These are phyloP conservation scores for Biscutella laevigata DNA, from an alignment of 441 rosid species.

Conservation along the genomic window DNA sequence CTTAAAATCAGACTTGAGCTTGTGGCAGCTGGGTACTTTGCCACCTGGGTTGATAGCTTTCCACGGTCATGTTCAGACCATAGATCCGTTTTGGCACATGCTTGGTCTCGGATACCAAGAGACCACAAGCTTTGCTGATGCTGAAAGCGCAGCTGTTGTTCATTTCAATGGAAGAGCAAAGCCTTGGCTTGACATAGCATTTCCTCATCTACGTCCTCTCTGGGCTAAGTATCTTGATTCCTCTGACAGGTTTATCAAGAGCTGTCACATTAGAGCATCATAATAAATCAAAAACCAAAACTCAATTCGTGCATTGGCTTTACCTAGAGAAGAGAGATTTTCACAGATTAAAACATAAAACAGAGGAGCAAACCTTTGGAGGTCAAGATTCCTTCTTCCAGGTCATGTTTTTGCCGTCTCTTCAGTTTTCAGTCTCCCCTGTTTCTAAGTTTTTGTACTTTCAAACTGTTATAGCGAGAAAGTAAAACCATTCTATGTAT, in stretches of 20 bases:
- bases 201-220: constrained; percentile 67
- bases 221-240: constrained; percentile 81
- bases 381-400: constrained; percentile 16
- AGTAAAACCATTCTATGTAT: constrained; percentile 20
- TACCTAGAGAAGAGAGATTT: constrained; percentile 29
- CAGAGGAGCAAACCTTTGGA: constrained; percentile 27
- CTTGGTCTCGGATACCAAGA: constrained; percentile 74
- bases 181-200: constrained; percentile 96
- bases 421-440: constrained; percentile 12
- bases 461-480: constrained; percentile 18
- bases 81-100: constrained; percentile 89
- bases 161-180: constrained; percentile 97
- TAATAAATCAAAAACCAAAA: constrained; percentile 29
- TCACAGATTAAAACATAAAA: constrained; percentile 28
- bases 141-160: constrained; percentile 69
- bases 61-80: constrained; percentile 67
- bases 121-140: constrained; percentile 48
- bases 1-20: constrained; percentile 83
- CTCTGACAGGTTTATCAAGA: constrained; percentile 79
- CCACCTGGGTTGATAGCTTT: constrained; percentile 96
- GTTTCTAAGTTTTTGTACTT: constrained; percentile 23
- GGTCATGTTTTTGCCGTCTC: constrained; percentile 20
- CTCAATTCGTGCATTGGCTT: constrained; percentile 23
- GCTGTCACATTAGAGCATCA: constrained; percentile 61
- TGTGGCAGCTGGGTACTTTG: constrained; percentile 93